Percentiles rank a stretch among this genome's conserved stretches.
phyloP scores from a whole-genome alignment of 495 filamentous ascomycete genomes.

The Penicillium roqueforti region DNA sequence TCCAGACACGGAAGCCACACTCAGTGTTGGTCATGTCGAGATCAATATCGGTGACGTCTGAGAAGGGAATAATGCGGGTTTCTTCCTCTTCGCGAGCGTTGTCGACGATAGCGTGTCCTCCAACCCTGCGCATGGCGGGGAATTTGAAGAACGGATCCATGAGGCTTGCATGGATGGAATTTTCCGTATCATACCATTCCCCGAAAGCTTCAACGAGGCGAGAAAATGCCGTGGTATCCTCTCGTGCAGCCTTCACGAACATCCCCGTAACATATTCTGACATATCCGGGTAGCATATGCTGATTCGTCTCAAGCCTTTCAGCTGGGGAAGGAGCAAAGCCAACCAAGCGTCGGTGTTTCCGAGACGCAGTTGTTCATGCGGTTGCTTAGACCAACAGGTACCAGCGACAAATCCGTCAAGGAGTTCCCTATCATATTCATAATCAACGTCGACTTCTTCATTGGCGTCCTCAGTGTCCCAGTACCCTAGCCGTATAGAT shows the following conservation, averaged over 20 bases:
- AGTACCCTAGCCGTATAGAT: not conserved
- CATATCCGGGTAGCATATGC: not conserved
- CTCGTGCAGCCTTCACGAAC: not conserved
- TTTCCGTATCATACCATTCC: not conserved
- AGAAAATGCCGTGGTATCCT: not conserved
- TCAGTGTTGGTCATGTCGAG: not conserved
- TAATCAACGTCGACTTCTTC: not conserved
- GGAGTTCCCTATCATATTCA: not conserved
- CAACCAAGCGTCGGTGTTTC: not conserved
- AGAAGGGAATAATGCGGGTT: not conserved
- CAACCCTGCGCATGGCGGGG: not conserved
- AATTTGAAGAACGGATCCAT: constrained; percentile 1
- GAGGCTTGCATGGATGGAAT: not conserved
- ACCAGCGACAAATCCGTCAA: not conserved
- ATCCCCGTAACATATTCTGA: not conserved
- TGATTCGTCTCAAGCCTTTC: not conserved
- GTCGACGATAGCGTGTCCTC: not conserved
- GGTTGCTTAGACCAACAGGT: not conserved
- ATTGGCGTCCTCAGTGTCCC: not conserved
- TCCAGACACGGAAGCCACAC: not conserved
- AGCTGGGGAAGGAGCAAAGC: not conserved
- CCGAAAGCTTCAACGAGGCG: not conserved
- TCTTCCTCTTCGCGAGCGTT: not conserved
- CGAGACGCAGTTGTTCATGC: not conserved
- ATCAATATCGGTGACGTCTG: not conserved